Percentiles rank a stretch among this genome's conserved stretches.
Evolutionary conservation across 805 yeast genomes (phyloP).

Genomic region (Starmerella geochares): DNA sequence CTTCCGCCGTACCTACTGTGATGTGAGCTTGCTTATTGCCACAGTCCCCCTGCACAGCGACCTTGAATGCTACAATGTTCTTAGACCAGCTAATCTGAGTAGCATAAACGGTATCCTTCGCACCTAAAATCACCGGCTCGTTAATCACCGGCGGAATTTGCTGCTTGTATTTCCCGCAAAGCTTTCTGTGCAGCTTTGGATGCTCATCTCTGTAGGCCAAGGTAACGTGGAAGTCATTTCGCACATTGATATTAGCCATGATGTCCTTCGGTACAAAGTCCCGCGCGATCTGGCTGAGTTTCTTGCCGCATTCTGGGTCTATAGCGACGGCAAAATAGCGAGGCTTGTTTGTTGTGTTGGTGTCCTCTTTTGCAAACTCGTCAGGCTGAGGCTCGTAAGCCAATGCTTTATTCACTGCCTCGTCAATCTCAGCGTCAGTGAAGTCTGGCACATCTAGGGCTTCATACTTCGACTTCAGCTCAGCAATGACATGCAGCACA

Average conservation of each 20-base stretch:
- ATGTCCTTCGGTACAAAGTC: constrained; percentile 14
- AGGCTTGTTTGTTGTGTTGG: constrained; percentile 13
- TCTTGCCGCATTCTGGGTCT: constrained; percentile 15
- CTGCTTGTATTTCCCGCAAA: constrained; percentile 8
- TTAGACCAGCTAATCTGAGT: constrained; percentile 42
- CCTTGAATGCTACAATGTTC: constrained; percentile 46
- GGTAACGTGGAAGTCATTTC: constrained; percentile 30
- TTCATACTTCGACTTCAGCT: constrained; percentile 36
- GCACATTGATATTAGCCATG: constrained; percentile 13
- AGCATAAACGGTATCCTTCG: constrained; percentile 23
- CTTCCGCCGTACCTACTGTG: constrained; percentile 45
- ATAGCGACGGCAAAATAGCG: constrained; percentile 40
- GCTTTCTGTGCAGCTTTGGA: not conserved
- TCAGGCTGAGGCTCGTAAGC: constrained; percentile 9
- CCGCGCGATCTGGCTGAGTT: constrained; percentile 23
- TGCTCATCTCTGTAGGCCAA: constrained; percentile 26
- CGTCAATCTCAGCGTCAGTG: constrained; percentile 33
- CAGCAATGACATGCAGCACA: constrained; percentile 36
- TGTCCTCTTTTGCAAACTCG: constrained; percentile 13
- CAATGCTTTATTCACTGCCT: constrained; percentile 45
- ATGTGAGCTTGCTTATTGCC: constrained; percentile 51
- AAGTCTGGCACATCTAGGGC: constrained; percentile 31
- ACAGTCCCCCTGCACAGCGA: constrained; percentile 31
- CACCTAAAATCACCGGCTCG: not conserved
- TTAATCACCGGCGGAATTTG: not conserved